These are phyloP conservation scores for Neofusicoccum kwambonambiense DNA, from an alignment of 2,329 filamentous ascomycete genomes.

Conservation along the genomic window DNA sequence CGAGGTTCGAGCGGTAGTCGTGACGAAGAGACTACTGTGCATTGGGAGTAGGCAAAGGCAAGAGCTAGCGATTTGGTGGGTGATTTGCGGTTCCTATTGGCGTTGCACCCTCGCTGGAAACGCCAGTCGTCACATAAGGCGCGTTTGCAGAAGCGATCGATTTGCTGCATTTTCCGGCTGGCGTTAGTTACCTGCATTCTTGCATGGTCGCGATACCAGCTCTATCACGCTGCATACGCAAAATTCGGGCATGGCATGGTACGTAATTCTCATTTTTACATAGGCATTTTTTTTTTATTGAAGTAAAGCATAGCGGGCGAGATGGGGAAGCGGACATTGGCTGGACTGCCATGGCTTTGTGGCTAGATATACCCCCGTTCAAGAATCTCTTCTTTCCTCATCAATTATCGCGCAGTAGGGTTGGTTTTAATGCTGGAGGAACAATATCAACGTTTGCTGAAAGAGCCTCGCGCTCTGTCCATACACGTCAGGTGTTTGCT, in stretches of 20 bases:
- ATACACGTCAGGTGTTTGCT: no score
- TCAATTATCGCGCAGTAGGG: not conserved
- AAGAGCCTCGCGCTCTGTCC: no score
- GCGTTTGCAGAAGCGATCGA: not conserved
- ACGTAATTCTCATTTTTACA: not conserved
- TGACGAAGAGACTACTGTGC: not conserved
- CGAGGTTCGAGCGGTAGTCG: constrained; percentile 2
- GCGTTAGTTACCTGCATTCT: not conserved
- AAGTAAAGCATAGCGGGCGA: constrained; percentile 5
- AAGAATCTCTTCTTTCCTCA: not conserved
- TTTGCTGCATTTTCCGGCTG: not conserved
- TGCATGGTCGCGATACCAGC: not conserved
- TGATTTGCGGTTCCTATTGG: not conserved
- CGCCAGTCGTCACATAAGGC: not conserved
- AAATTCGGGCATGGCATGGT: not conserved
- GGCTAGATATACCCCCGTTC: constrained; percentile 10
- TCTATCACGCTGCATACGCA: not conserved
- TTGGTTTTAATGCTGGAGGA: not conserved
- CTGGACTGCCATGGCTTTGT: constrained; percentile 18
- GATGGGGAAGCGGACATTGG: not conserved
- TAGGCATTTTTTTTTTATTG: not conserved
- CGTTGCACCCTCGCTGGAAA: not conserved
- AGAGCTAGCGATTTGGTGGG: not conserved
- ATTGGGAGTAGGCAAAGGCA: not conserved
- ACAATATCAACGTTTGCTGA: not conserved